Percentiles rank a stretch among this genome's conserved stretches.
phyloP scores from a whole-genome alignment of 2,329 filamentous ascomycete species.

The Pyrenochaeta sp. region DNA sequence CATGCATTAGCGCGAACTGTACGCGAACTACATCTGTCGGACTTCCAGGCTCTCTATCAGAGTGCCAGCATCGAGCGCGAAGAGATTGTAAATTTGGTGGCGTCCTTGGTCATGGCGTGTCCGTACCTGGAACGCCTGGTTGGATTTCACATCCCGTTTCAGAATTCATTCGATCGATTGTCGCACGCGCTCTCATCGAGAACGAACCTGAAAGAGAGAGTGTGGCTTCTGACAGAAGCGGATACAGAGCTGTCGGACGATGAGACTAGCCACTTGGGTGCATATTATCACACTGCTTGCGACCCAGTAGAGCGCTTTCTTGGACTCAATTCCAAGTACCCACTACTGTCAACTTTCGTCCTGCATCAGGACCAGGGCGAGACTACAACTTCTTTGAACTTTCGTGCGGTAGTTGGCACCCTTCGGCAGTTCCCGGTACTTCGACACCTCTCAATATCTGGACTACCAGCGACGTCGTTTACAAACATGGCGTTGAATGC shows the following conservation, averaged over 20 bases:
- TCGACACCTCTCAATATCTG: slow-evolving; percentile 63
- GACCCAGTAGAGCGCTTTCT: slow-evolving; percentile 63
- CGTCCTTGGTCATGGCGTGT: slow-evolving; percentile 67
- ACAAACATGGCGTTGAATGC: slow-evolving; percentile 63
- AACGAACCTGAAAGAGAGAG: slow-evolving; percentile 62
- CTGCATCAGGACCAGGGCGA: slow-evolving; percentile 50
- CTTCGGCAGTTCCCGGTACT: slow-evolving; percentile 62
- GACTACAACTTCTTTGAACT: slow-evolving; percentile 56
- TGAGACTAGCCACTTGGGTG: slow-evolving; percentile 38
- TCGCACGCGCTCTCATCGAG: slow-evolving; percentile 65
- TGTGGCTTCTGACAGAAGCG: slow-evolving; percentile 60
- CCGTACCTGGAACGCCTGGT: slow-evolving; percentile 64
- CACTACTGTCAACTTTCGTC: slow-evolving; percentile 62
- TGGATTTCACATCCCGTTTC: slow-evolving; percentile 63
- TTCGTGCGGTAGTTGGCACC: slow-evolving; percentile 63
- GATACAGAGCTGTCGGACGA: slow-evolving; percentile 35
- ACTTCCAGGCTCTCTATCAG: slow-evolving; percentile 54
- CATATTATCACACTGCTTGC: slow-evolving; percentile 51
- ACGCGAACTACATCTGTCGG: slow-evolving; percentile 61
- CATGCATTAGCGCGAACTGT: slow-evolving; percentile 62
- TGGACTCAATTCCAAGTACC: slow-evolving; percentile 62
- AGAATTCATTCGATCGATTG: slow-evolving; percentile 63
- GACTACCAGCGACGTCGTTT: slow-evolving; percentile 63
- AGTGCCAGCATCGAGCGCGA: slow-evolving; percentile 53
- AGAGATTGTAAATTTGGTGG: slow-evolving; percentile 61